phyloP scores from a whole-genome alignment of 192 early-diverging fungal genomes.

The Umbelopsis isabellina region DNA sequence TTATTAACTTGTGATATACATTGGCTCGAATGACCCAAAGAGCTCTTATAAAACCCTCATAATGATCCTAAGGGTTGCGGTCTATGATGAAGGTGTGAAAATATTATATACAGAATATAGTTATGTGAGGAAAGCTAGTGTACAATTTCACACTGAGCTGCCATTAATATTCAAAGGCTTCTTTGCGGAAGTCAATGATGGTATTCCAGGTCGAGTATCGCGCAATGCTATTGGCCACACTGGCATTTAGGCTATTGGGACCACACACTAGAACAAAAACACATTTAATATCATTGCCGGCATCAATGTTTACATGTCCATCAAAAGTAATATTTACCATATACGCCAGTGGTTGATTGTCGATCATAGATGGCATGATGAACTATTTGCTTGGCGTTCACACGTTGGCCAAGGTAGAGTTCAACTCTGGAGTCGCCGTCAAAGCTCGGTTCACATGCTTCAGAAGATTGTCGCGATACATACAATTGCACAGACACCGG shows the following conservation, averaged over 20 bases:
- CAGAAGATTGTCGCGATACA: neutral
- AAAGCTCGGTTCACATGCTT: neutral
- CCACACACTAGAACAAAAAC: conserved; percentile 36
- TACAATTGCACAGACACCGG: neutral
- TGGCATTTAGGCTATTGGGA: conserved; percentile 23
- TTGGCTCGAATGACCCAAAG: too few relatives aligned
- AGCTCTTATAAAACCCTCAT: too few relatives aligned
- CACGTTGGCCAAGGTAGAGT: neutral
- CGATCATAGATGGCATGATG: neutral
- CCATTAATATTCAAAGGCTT: conserved; percentile 13
- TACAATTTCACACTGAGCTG: neutral
- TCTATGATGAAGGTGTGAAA: too few relatives aligned
- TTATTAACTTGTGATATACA: neutral
- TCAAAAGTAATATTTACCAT: conserved; percentile 9
- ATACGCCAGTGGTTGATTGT: neutral
- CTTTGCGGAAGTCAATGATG: neutral
- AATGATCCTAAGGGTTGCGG: too few relatives aligned
- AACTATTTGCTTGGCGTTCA: conserved; percentile 8
- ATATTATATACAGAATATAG: neutral
- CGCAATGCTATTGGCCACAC: conserved; percentile 30
- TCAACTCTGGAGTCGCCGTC: neutral
- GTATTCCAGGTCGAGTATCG: neutral
- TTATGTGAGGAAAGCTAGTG: neutral
- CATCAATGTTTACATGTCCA: neutral
- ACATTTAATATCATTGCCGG: neutral